Base-by-base conservation (phyloP, 1,139 yeast genomes). In the Debaryomyces nepalensis region DNA sequence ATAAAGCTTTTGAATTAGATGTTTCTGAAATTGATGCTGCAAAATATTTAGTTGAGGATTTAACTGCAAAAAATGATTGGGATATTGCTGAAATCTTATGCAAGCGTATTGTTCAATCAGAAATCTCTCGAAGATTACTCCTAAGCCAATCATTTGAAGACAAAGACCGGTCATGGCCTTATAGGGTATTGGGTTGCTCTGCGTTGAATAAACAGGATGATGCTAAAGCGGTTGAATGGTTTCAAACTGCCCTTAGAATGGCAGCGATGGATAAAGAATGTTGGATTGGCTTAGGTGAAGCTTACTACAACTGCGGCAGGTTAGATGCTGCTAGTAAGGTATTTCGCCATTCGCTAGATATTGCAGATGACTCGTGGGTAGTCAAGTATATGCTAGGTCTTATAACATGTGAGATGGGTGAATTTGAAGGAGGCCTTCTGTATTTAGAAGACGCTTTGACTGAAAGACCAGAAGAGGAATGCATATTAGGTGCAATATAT, bases 281-380 rank as follows among this genome's bases (percentile, higher is more conserved):
- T 9, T 91, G 98, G 98, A 73, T 87, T 19, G 97, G 97, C 0
- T 70, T 93, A 27, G 99, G 99, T 15, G 99, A 95, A 61, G 95
- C 97, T 0, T 93, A 93, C 59, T 73, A 77, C 44, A 79, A 82
- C 34, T 81, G 95, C 62, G 99, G 99, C 4, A 75, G 97, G 48
- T 70, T 84, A 37, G 93, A 87, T 45, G 96, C 98, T 2, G 89
- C 97, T 0, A 75, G 79, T 6, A 90, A 87, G 58, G 97, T 95
- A 1, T 87, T 90, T 54, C 73, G 70, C 29, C 82, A 82, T 47
- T 89, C 93, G 0, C 57, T 79, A 31, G 68, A 72, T 18, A 53
- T 87, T 12, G 77, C 79, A 26, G 51, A 53, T 5, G 54, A 53
- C 20, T 47, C 58, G 0, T 81, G 88, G 84, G 75, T 79, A 38